phyloP scores from a whole-genome alignment of 345 rosid genomes.

The Brassica cretica region DNA sequence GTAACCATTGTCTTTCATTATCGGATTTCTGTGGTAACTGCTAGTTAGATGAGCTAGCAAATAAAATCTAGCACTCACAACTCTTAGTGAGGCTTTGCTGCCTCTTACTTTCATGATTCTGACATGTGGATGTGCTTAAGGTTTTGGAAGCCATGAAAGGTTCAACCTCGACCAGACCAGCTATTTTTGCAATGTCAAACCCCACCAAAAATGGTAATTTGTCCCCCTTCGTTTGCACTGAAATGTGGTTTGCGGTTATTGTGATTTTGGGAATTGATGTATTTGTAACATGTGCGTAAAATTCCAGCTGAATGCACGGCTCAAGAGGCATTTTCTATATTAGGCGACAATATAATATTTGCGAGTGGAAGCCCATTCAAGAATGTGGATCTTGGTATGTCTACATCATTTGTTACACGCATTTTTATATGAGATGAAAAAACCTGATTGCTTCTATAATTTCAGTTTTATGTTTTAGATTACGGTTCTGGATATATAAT shows the following conservation, averaged over 20 bases:
- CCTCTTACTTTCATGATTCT: slow-evolving; percentile 18
- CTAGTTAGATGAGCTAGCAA: slow-evolving; percentile 17
- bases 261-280: slow-evolving; percentile 11
- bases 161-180: slow-evolving; percentile 95
- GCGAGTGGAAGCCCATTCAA: slow-evolving; percentile 98
- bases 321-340: slow-evolving; percentile 85
- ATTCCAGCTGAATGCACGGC: slow-evolving; percentile 92
- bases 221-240: neutral
- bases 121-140: slow-evolving; percentile 41
- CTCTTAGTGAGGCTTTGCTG: neutral
- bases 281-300: slow-evolving; percentile 8
- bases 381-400: slow-evolving; percentile 83
- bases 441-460: slow-evolving; percentile 7
- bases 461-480: neutral
- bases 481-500: neutral
- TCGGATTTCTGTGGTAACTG: slow-evolving; percentile 1
- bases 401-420: slow-evolving; percentile 7
- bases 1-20: slow-evolving; percentile 2
- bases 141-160: slow-evolving; percentile 92
- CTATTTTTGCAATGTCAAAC: slow-evolving; percentile 98
- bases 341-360: slow-evolving; percentile 88
- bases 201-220: slow-evolving; percentile 85
- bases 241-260: slow-evolving; percentile 2
- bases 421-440: slow-evolving; percentile 1
- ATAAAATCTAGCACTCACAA: slow-evolving; percentile 6